Conservation (phyloP, 768 basidiomycete species). For the Lentinula lateritia region DNA sequence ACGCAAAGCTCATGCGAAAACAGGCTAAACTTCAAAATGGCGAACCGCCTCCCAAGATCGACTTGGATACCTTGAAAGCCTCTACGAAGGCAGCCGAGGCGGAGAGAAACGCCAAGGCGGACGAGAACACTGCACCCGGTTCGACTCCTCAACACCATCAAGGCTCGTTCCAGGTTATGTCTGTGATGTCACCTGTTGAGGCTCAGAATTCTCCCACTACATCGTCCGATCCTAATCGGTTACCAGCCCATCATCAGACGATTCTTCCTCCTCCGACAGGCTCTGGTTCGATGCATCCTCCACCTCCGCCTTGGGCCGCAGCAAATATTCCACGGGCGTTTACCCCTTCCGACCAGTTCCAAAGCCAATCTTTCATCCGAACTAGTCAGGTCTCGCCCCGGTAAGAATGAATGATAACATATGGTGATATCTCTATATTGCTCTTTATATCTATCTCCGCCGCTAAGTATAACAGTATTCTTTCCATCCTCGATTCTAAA, state of each 20-base stretch:
- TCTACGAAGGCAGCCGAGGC: slow-evolving; percentile 58
- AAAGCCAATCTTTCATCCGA: slow-evolving; percentile 44
- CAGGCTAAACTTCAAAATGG: slow-evolving; percentile 40
- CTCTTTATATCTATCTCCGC: too few species aligned
- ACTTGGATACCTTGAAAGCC: slow-evolving; percentile 71
- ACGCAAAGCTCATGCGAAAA: slow-evolving; percentile 79
- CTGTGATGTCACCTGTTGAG: slow-evolving; percentile 26
- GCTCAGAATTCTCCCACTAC: slow-evolving; percentile 4
- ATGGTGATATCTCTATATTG: neutral
- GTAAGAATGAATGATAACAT: slow-evolving; percentile 2
- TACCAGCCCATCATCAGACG: slow-evolving; percentile 15
- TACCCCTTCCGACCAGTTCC: slow-evolving; percentile 23
- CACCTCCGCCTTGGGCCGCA: slow-evolving; percentile 17
- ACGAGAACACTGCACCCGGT: slow-evolving; percentile 11
- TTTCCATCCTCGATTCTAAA: too few species aligned
- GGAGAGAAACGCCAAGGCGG: slow-evolving; percentile 22
- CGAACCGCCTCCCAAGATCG: slow-evolving; percentile 48
- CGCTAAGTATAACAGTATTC: too few species aligned
- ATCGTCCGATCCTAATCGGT: slow-evolving; percentile 11
- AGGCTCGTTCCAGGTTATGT: slow-evolving; percentile 53
- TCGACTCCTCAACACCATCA: slow-evolving; percentile 36
- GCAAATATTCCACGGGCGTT: slow-evolving; percentile 17
- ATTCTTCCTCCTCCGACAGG: slow-evolving; percentile 3
- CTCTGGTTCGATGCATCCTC: slow-evolving; percentile 7
- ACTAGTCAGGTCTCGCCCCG: slow-evolving; percentile 31